A percentile compares a stretch with the other conserved stretches of the same genome.
These are phyloP conservation scores for Phaeoacremonium minimum DNA, from an alignment of 2,329 filamentous ascomycete genomes.

Conservation along the genomic window DNA sequence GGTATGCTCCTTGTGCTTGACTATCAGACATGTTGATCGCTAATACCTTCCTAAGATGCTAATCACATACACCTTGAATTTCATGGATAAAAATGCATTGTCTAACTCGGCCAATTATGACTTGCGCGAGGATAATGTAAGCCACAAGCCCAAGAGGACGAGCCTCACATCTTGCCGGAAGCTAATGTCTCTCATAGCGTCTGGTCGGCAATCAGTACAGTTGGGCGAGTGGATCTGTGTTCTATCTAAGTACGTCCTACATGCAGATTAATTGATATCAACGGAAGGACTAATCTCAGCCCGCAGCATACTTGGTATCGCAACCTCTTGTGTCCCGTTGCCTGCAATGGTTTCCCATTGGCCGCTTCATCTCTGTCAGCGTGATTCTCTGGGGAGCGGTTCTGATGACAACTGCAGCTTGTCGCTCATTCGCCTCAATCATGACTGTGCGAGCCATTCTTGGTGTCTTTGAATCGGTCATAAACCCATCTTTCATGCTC, in stretches of 20 bases:
- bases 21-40: no score
- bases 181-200: no score
- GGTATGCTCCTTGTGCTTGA: no score
- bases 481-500: background rate
- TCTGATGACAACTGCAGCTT: slow-evolving; percentile 46
- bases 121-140: background rate
- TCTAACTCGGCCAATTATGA: background rate
- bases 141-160: no score
- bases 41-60: background rate
- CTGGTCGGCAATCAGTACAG: background rate
- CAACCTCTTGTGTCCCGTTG: slow-evolving; percentile 64
- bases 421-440: slow-evolving; percentile 50
- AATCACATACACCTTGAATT: background rate
- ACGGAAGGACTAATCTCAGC: no score
- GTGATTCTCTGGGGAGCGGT: slow-evolving; percentile 53
- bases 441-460: slow-evolving; percentile 48
- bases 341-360: slow-evolving; percentile 26
- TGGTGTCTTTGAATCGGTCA: background rate
- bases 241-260: background rate
- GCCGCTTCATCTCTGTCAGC: slow-evolving; percentile 31
- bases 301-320: slow-evolving; percentile 40
- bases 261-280: no score
- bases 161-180: no score
- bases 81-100: background rate
- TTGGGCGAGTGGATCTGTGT: background rate